A percentile compares a stretch with the other conserved stretches of the same genome.
These are phyloP conservation scores for Ophiorrhiza pumila DNA, from an alignment of 257 asterid genomes.

Conservation along the genomic window DNA sequence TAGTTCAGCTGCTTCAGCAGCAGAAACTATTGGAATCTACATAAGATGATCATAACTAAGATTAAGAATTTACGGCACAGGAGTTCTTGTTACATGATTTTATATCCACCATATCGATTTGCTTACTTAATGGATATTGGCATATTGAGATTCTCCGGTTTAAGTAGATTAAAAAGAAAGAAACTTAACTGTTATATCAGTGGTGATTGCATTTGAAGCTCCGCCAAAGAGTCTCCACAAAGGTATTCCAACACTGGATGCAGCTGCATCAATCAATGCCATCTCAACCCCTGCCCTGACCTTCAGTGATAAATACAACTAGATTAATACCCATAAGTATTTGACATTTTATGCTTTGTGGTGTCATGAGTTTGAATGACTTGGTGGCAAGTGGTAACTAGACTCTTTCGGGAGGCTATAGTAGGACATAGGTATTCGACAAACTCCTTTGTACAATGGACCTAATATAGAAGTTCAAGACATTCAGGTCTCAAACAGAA, in stretches of 20 bases:
- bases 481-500: not conserved
- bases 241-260: constrained; percentile 76
- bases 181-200: constrained; percentile 73
- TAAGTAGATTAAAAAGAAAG: constrained; percentile 4
- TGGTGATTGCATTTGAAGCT: constrained; percentile 60
- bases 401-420: not conserved
- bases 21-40: constrained; percentile 86
- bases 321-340: constrained; percentile 26
- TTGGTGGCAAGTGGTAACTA: not conserved
- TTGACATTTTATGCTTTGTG: not conserved
- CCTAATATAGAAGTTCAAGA: not conserved
- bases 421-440: not conserved
- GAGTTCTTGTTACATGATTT: not conserved
- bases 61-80: not conserved
- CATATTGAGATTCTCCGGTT: not conserved
- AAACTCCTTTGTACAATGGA: not conserved
- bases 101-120: not conserved
- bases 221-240: constrained; percentile 92
- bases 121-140: not conserved
- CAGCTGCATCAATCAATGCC: constrained; percentile 92
- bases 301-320: constrained; percentile 46
- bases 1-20: constrained; percentile 72
- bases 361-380: not conserved
- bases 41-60: constrained; percentile 7
- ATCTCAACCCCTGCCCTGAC: constrained; percentile 94